Conservation (phyloP, 176 grass and related monocot genomes). For the Paspalum vaginatum region DNA sequence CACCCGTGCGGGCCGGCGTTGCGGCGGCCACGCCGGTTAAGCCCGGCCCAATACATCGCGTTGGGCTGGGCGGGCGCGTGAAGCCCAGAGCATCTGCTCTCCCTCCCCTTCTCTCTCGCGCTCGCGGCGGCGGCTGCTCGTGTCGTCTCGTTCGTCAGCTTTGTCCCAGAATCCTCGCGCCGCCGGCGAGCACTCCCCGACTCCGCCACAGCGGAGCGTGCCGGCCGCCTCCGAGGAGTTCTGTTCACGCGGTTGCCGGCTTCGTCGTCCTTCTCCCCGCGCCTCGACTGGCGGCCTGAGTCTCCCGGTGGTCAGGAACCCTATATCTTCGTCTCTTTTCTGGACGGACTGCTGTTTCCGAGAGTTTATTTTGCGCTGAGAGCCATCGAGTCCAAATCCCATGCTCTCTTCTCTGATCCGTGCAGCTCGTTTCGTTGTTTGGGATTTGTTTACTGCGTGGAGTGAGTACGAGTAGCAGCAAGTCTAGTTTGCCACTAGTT, state of each 20-base stretch:
- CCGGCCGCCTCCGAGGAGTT: not conserved
- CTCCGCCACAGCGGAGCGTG: not conserved
- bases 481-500: not conserved
- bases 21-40: not conserved
- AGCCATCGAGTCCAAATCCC: not conserved
- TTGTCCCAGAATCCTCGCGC: slow-evolving; percentile 4
- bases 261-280: not conserved
- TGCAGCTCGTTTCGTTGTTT: not conserved
- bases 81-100: not conserved
- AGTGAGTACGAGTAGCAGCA: not conserved
- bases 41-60: not conserved
- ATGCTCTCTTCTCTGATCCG: not conserved
- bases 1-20: not conserved
- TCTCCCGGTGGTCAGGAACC: not conserved
- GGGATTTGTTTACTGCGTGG: not conserved
- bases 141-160: not conserved
- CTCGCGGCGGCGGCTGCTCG: slow-evolving; percentile 16
- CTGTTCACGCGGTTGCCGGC: not conserved
- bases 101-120: not conserved
- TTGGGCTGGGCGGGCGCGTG: not conserved
- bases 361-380: not conserved
- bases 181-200: not conserved
- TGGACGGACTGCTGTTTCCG: not conserved
- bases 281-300: not conserved
- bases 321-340: not conserved